Evolutionary conservation across 1,284 basidiomycete species (phyloP).

Genomic region (Dichomitus squalens): DNA sequence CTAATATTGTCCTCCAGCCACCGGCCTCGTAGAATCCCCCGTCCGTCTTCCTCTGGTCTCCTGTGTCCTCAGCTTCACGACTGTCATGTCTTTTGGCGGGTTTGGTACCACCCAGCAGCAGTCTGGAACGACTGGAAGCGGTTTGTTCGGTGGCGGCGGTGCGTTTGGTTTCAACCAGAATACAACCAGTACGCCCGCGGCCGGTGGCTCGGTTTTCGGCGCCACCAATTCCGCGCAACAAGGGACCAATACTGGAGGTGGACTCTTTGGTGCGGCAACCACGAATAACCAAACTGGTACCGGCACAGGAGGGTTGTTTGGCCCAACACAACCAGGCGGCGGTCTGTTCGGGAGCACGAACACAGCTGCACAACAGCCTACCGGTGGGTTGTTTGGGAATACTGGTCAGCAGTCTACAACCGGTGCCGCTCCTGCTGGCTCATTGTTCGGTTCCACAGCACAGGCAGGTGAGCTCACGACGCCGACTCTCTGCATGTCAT

Average conservation of each 20-base stretch:
- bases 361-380: constrained; percentile 2
- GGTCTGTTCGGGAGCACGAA: constrained; percentile 35
- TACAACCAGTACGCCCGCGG: constrained; percentile 1
- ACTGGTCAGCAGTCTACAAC: constrained; percentile 6
- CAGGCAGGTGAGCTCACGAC: constrained; percentile 4
- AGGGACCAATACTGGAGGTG: constrained; percentile 4
- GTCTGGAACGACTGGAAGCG: constrained; percentile 7
- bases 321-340: constrained; percentile 24
- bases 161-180: constrained; percentile 12
- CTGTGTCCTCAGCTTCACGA: not conserved
- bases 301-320: constrained; percentile 14
- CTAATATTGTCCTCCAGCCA: too few species aligned
- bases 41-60: too few species aligned
- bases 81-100: constrained; percentile 19
- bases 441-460: constrained; percentile 19
- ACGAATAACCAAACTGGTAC: constrained; percentile 9
- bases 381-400: constrained; percentile 34
- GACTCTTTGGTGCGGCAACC: constrained; percentile 13
- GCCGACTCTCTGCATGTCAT: not conserved
- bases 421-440: constrained; percentile 1
- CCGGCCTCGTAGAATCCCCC: too few species aligned
- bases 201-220: constrained; percentile 20
- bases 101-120: constrained; percentile 18
- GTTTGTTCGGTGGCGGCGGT: constrained; percentile 16
- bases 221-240: constrained; percentile 13